Percentiles rank a stretch among this genome's conserved stretches.
Conservation (phyloP, 208 protist species). For the Leishmania arabica region DNA sequence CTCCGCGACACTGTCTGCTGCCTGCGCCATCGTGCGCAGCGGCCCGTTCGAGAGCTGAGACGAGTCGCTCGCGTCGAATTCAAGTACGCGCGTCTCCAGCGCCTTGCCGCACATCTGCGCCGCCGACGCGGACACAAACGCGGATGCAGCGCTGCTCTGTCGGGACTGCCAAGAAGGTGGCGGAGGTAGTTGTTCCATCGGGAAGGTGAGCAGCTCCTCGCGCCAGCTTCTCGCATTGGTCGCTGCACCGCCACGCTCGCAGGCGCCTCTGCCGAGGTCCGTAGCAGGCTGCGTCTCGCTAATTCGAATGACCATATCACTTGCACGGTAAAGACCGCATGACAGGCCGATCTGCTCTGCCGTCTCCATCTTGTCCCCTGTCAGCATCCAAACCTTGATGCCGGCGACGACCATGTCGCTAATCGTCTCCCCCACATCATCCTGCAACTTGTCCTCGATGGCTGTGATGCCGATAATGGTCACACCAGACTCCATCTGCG, state of each 20-base stretch:
- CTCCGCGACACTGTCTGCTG: background rate
- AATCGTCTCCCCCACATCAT: conserved; percentile 92
- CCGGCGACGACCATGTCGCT: conserved; percentile 65
- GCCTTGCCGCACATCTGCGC: conserved; percentile 16
- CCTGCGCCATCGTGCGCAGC: conserved; percentile 6
- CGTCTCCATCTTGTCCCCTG: conserved; percentile 98
- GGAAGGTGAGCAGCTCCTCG: conserved; percentile 17
- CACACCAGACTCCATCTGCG: conserved; percentile 85
- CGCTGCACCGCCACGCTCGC: conserved; percentile 16
- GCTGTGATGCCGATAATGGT: conserved; percentile 93
- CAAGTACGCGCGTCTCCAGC: conserved; percentile 20
- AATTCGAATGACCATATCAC: conserved; percentile 58
- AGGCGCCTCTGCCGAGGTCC: background rate
- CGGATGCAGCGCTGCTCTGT: background rate
- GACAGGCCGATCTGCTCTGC: conserved; percentile 96
- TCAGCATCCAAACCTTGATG: conserved; percentile 97
- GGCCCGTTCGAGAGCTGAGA: conserved; percentile 17
- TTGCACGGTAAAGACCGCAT: conserved; percentile 58
- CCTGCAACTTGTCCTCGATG: conserved; percentile 98
- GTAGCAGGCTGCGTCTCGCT: background rate
- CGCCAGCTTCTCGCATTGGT: conserved; percentile 15
- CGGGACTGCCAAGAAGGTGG: background rate
- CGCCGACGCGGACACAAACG: background rate
- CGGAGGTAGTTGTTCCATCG: conserved; percentile 11
- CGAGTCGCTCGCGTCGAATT: conserved; percentile 8